Percentiles rank a stretch among this genome's conserved stretches.
Evolutionary conservation across 2,329 filamentous ascomycete species (phyloP).

Genomic region (Colletotrichum tropicicola): DNA sequence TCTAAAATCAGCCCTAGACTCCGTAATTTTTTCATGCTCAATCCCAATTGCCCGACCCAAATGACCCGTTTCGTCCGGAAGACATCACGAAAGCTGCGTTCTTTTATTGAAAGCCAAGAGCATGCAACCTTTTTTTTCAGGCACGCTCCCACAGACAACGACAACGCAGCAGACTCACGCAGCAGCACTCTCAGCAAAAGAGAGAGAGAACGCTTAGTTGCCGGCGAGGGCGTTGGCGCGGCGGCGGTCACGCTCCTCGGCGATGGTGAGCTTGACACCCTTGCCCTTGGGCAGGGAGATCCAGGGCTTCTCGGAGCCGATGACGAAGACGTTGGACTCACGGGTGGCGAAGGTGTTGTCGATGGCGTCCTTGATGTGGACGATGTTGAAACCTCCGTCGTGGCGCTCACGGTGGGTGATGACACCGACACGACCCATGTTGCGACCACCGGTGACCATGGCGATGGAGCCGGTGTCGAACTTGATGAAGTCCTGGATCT

Average conservation of each 20-base stretch:
- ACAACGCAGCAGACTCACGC: conserved; percentile 19
- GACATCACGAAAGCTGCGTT: conserved; percentile 28
- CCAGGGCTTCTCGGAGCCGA: conserved; percentile 98
- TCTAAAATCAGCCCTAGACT: conserved; percentile 34
- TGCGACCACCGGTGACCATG: conserved; percentile 99
- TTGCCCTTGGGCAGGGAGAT: conserved; percentile 99
- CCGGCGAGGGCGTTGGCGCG: conserved; percentile 69
- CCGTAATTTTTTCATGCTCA: conserved; percentile 32
- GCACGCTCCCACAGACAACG: background rate
- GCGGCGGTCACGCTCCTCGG: conserved; percentile 98
- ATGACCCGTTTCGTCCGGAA: conserved; percentile 24
- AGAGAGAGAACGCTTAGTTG: conserved; percentile 52
- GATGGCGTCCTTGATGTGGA: conserved; percentile 99
- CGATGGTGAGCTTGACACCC: conserved; percentile 99
- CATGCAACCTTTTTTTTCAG: background rate
- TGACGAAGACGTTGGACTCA: conserved; percentile 99
- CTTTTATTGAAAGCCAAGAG: too few relatives aligned
- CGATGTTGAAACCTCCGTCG: conserved; percentile 99
- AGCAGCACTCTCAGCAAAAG: conserved; percentile 9
- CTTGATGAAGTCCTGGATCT: conserved; percentile 97
- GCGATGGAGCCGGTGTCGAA: conserved; percentile 98
- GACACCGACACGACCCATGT: conserved; percentile 99
- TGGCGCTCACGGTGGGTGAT: conserved; percentile 99
- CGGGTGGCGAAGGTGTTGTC: conserved; percentile 99
- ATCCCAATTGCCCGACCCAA: conserved; percentile 31